These are phyloP conservation scores for Leersia perrieri DNA, from an alignment of 176 grass and related monocot species.

Conservation along the genomic window DNA sequence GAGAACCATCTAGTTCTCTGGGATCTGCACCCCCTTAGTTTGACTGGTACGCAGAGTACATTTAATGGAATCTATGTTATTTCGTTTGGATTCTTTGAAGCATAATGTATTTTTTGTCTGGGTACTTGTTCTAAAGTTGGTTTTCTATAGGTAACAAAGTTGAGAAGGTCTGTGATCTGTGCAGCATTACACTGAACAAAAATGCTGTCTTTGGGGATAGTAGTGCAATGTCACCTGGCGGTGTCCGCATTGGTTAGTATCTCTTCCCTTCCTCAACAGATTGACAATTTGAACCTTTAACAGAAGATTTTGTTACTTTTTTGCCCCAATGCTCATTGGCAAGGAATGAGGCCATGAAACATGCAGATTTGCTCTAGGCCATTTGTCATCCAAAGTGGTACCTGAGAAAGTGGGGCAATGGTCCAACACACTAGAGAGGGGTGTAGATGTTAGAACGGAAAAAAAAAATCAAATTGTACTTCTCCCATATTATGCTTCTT, in stretches of 20 bases:
- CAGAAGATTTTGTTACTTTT: not conserved
- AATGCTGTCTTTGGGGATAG: constrained; percentile 67
- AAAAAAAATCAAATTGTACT: too few species aligned
- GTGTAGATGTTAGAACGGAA: too few species aligned
- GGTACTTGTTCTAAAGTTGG: not conserved
- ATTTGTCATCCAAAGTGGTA: not conserved
- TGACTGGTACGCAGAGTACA: constrained; percentile 47
- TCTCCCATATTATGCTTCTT: not conserved
- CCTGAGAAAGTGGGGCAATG: not conserved
- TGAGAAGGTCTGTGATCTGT: constrained; percentile 66
- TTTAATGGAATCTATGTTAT: not conserved
- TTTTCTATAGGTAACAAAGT: constrained; percentile 68
- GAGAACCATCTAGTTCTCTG: constrained; percentile 79
- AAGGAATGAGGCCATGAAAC: not conserved
- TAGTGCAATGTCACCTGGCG: constrained; percentile 56
- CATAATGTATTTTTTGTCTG: too few species aligned
- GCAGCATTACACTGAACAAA: constrained; percentile 70
- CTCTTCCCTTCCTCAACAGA: not conserved
- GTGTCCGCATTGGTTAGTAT: constrained; percentile 69
- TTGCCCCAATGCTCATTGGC: not conserved
- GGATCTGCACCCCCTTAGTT: constrained; percentile 73
- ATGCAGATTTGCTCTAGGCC: not conserved
- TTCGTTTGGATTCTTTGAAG: not conserved
- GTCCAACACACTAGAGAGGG: not conserved
- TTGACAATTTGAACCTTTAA: not conserved